Conservation (phyloP, 2,329 filamentous ascomycete species). For the Colletotrichum horii region DNA sequence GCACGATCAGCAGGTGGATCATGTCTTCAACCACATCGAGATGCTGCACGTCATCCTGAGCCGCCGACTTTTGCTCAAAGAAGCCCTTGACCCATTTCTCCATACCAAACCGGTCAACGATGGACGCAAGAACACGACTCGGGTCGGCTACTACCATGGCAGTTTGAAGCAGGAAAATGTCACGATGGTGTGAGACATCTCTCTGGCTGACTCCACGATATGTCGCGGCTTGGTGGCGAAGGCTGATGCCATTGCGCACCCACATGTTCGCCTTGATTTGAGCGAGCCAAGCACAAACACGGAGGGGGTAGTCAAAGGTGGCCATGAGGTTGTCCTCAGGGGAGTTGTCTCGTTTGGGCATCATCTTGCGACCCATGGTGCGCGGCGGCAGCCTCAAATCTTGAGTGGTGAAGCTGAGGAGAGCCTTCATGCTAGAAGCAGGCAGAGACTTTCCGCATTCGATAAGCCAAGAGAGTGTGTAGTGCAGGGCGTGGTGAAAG, state of each 20-base stretch:
- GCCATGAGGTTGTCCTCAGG: conserved; percentile 84
- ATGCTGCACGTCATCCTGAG: conserved; percentile 86
- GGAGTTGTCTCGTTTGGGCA: conserved; percentile 61
- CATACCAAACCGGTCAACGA: conserved; percentile 91
- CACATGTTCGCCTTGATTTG: conserved; percentile 99
- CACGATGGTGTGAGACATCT: conserved; percentile 92
- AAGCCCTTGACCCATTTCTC: conserved; percentile 84
- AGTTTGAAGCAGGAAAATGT: conserved; percentile 92
- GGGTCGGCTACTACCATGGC: conserved; percentile 87
- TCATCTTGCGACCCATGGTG: conserved; percentile 63
- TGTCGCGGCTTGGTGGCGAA: conserved; percentile 92
- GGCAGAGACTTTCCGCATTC: conserved; percentile 84
- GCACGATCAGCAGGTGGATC: conserved; percentile 88
- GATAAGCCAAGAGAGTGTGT: conserved; percentile 93
- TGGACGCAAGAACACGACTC: conserved; percentile 82
- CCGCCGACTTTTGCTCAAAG: conserved; percentile 74
- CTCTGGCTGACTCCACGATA: conserved; percentile 89
- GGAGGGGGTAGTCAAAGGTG: conserved; percentile 89
- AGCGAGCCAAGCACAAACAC: conserved; percentile 94
- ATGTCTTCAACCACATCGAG: conserved; percentile 96
- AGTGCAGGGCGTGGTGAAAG: conserved; percentile 96
- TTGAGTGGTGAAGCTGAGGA: conserved; percentile 75
- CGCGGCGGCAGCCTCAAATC: conserved; percentile 71
- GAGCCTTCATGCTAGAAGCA: conserved; percentile 66
- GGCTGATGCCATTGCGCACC: conserved; percentile 96